Conservation (phyloP, 139 green algal species). For the Chlorella sp. region DNA sequence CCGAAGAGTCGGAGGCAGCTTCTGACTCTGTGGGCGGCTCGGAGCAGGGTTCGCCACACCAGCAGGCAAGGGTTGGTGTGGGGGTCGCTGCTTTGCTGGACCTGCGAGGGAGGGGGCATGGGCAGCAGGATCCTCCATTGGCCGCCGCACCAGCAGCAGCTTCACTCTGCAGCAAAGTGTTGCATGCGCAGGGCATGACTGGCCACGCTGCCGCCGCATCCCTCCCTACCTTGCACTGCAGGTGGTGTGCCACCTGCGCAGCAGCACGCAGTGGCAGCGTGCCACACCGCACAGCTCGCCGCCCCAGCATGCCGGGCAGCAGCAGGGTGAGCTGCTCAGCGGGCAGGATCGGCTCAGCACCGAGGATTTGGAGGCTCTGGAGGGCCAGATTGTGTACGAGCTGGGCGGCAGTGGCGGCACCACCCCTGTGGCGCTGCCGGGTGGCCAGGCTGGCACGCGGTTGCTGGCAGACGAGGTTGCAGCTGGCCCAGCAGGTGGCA, state of each 20-base stretch:
- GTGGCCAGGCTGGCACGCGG: background rate
- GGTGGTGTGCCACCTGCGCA: background rate
- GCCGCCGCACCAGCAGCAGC: too few species aligned
- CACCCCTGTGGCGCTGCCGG: background rate
- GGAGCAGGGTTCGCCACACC: background rate
- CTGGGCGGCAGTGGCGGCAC: background rate
- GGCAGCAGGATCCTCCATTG: too few species aligned
- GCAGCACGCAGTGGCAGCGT: slow-evolving; percentile 2
- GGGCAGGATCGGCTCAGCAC: background rate
- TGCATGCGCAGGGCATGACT: too few species aligned
- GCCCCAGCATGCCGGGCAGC: background rate
- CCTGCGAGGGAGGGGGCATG: too few species aligned
- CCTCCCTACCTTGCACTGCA: too few species aligned
- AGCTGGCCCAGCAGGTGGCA: background rate
- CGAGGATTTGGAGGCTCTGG: background rate
- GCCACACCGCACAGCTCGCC: background rate
- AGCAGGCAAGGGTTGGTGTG: background rate
- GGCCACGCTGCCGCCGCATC: too few species aligned
- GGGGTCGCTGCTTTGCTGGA: too few species aligned
- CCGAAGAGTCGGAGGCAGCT: background rate
- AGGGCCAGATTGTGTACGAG: slow-evolving; percentile 35
- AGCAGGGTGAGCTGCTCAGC: background rate
- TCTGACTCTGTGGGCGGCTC: background rate
- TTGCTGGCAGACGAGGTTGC: background rate
- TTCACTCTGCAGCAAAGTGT: too few species aligned